A percentile compares a stretch with the other conserved stretches of the same genome.
These are phyloP conservation scores for Solanum ahanhuiri DNA, from an alignment of 257 asterid genomes.

Conservation along the genomic window DNA sequence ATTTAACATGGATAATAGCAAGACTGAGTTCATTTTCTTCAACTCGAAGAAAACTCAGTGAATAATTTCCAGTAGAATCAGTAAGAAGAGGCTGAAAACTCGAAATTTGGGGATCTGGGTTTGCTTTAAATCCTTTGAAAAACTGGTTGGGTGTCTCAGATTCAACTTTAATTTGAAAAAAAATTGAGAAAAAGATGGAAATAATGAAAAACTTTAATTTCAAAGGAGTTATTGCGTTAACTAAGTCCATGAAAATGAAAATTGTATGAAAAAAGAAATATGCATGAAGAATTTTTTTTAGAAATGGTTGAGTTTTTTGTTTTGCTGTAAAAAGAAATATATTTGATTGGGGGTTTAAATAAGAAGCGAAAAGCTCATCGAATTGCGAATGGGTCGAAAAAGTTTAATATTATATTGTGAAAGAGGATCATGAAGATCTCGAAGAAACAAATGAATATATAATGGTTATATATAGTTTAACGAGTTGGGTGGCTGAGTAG, in stretches of 20 bases:
- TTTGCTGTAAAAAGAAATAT: background rate
- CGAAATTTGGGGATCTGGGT: slow-evolving; percentile 33
- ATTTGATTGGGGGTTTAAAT: background rate
- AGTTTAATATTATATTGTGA: background rate
- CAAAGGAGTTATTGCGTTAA: background rate
- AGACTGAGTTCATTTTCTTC: slow-evolving; percentile 31
- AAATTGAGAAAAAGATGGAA: background rate
- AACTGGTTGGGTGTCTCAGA: slow-evolving; percentile 24
- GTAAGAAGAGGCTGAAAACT: slow-evolving; percentile 50
- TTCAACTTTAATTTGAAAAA: slow-evolving; percentile 12
- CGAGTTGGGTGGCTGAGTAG: too few relatives aligned
- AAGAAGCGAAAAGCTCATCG: background rate
- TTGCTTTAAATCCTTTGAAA: slow-evolving; percentile 42
- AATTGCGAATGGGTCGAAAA: background rate
- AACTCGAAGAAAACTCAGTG: slow-evolving; percentile 72
- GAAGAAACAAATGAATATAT: background rate
- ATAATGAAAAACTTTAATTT: background rate
- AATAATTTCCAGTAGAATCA: slow-evolving; percentile 61
- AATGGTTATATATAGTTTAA: too few relatives aligned
- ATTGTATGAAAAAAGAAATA: background rate
- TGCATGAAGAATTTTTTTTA: background rate
- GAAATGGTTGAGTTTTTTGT: background rate
- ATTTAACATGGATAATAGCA: slow-evolving; percentile 53
- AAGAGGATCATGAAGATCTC: background rate
- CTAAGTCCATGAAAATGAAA: background rate